Evolutionary conservation across 495 filamentous ascomycete genomes (phyloP), one percentile per base, ranked within the genome.

Genomic region (Aspergillus leporis): DNA sequence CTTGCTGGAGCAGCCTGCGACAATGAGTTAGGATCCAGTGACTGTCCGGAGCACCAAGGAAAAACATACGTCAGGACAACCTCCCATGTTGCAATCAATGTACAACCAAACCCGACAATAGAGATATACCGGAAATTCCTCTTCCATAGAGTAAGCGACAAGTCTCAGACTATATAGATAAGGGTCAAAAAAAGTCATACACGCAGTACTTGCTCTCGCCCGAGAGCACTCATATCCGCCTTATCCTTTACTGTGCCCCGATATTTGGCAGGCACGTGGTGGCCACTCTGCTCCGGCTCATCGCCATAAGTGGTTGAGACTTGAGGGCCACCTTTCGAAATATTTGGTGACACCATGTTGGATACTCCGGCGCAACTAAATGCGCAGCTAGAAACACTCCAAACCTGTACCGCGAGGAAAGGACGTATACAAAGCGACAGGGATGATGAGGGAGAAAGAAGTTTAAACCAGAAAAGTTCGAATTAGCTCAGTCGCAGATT

Each of bases 101-200:
- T 76, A 31, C 74, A 76, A 6, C 66, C 71, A 58, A 82, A 82
- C 2, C 78, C 78, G 19, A 82, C 62, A 48, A 79, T 79, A 2
- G 77, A 79, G 7, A 80, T 65, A 51, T 78, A 80, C 54, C 72
- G 67, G 64, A 82, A 82, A 51, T 81, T 81, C 51, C 78, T 70
- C 79, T 82, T 36, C 9, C 34, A 36, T 36, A 45, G 14, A 45
- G 16, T 31, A 13, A 43, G 19, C 21, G 51, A 22, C 55, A 63
- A 43, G 64, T 55, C 52, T 3, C 18, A 46, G 10, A 34, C n/a
- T 28, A 43, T 16, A 51, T 25, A 21, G 9, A 45, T 21, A 25
- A 46, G 57, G 21, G 8, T 18, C 8, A 34, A n/a, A 14, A 31
- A 23, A 13, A 32, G 7, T 58, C 71, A 57, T 61, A 79, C 75